phyloP scores from a whole-genome alignment of 306 rosid species.

The Vachellia pachyceras region DNA sequence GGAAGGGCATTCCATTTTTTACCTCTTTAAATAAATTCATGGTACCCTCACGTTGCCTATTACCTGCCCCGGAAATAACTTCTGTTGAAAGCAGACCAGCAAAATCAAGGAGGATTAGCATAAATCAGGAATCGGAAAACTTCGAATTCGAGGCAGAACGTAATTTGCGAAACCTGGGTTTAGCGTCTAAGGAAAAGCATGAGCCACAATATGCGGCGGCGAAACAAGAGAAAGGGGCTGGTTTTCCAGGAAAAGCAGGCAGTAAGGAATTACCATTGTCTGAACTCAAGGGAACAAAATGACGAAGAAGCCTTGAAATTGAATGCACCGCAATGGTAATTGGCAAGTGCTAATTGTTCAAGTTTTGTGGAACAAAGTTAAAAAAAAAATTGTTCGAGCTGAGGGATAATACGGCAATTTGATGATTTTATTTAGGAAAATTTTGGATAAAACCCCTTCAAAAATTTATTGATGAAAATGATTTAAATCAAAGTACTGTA shows the following conservation, averaged over 20 bases:
- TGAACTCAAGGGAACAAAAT: neutral
- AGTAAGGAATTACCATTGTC: neutral
- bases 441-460: no score
- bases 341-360: neutral
- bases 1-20: neutral
- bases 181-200: neutral
- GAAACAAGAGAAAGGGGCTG: neutral
- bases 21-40: slow-evolving; percentile 16
- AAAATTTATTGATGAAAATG: no score
- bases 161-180: neutral
- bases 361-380: neutral
- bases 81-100: neutral
- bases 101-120: neutral
- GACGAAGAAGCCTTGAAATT: neutral
- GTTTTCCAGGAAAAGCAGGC: neutral
- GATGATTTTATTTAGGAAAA: no score
- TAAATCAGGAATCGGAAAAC: neutral
- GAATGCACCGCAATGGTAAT: neutral
- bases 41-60: neutral
- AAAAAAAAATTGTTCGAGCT: no score
- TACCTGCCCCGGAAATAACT: slow-evolving; percentile 17
- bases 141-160: neutral
- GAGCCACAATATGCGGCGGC: neutral
- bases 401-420: neutral
- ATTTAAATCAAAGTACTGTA: no score